Conservation (phyloP, 1,284 basidiomycete species). For the Salmacisia buchloeana region DNA sequence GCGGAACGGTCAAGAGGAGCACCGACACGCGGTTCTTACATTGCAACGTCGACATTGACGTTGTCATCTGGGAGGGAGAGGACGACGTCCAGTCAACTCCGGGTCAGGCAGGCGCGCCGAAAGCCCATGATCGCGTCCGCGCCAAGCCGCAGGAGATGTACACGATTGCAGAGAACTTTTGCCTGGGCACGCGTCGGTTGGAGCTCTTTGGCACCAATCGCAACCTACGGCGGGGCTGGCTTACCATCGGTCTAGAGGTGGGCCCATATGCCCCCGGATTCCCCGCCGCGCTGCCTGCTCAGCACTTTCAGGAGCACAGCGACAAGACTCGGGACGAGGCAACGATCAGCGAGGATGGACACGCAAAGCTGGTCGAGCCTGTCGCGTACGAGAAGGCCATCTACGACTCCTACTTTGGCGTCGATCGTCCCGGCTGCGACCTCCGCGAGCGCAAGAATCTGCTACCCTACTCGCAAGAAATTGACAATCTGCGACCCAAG, state of each 20-base stretch:
- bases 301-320: background rate
- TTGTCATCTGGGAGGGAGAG: slow-evolving; percentile 79
- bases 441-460: slow-evolving; percentile 34
- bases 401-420: slow-evolving; percentile 36
- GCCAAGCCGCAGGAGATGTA: slow-evolving; percentile 92
- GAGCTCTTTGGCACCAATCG: slow-evolving; percentile 78
- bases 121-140: slow-evolving; percentile 59
- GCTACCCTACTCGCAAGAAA: slow-evolving; percentile 31
- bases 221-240: slow-evolving; percentile 79
- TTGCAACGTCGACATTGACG: slow-evolving; percentile 96
- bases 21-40: slow-evolving; percentile 94
- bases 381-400: slow-evolving; percentile 22
- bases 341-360: background rate
- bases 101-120: background rate
- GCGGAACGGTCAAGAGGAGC: slow-evolving; percentile 87
- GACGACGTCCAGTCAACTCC: slow-evolving; percentile 13
- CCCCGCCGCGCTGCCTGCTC: background rate
- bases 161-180: slow-evolving; percentile 93
- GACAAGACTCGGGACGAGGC: background rate
- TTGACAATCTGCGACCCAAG: slow-evolving; percentile 40
- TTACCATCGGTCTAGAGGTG: slow-evolving; percentile 63
- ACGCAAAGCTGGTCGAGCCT: slow-evolving; percentile 16
- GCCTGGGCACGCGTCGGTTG: slow-evolving; percentile 82
- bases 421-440: slow-evolving; percentile 38
- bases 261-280: slow-evolving; percentile 30